phyloP scores from a whole-genome alignment of 768 basidiomycete species.

The Imleria badia region DNA sequence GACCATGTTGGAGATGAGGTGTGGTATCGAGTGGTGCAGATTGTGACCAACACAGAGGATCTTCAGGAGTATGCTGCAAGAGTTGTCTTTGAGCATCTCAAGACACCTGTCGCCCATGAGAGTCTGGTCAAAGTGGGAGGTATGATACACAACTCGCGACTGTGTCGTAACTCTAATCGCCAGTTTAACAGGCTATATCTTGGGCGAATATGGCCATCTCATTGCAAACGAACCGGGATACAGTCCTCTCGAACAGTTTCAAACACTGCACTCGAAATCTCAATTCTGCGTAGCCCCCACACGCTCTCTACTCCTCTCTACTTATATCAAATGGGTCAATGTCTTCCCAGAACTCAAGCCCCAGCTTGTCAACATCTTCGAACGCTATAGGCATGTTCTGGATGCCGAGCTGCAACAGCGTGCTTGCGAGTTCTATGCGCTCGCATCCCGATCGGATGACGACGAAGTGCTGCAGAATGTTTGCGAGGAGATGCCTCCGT shows the following conservation, averaged over 20 bases:
- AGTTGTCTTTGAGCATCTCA: slow-evolving; percentile 88
- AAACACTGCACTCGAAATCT: slow-evolving; percentile 88
- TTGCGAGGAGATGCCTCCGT: slow-evolving; percentile 99
- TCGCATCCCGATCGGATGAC: slow-evolving; percentile 81
- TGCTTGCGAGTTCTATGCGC: slow-evolving; percentile 94
- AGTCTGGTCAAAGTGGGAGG: slow-evolving; percentile 96
- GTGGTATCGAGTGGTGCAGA: slow-evolving; percentile 99
- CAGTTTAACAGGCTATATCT: slow-evolving; percentile 75
- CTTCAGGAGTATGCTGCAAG: slow-evolving; percentile 94
- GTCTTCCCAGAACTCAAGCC: slow-evolving; percentile 98
- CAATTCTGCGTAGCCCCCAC: slow-evolving; percentile 93
- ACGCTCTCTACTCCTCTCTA: slow-evolving; percentile 88
- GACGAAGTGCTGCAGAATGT: slow-evolving; percentile 92
- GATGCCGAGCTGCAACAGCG: slow-evolving; percentile 98
- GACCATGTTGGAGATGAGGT: slow-evolving; percentile 99
- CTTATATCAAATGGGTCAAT: slow-evolving; percentile 99
- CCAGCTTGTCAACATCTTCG: slow-evolving; percentile 91
- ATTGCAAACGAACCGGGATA: slow-evolving; percentile 94
- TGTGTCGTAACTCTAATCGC: slow-evolving; percentile 11
- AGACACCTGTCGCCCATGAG: slow-evolving; percentile 82
- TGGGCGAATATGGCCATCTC: slow-evolving; percentile 98
- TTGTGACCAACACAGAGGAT: slow-evolving; percentile 98
- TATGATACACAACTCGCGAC: slow-evolving; percentile 34
- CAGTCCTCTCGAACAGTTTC: slow-evolving; percentile 93
- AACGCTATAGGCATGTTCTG: slow-evolving; percentile 95